Conservation (phyloP, 139 green algal species). For the Nannochloris sp. region DNA sequence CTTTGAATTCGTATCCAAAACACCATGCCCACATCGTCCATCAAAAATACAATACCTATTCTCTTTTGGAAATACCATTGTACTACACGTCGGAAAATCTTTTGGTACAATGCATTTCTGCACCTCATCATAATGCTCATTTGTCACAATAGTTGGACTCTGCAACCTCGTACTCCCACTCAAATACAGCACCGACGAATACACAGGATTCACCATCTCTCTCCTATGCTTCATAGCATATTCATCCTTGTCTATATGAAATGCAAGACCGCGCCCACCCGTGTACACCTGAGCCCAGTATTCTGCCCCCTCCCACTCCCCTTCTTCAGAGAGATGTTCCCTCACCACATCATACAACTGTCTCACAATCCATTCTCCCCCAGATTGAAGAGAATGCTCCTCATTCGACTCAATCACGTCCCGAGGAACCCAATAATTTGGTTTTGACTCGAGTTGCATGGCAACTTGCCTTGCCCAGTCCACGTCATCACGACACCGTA, state of each 20-base stretch:
- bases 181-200: conserved; percentile 52
- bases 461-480: too few relatives aligned
- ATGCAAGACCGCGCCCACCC: conserved; percentile 45
- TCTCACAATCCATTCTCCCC: neutral
- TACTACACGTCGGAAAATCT: conserved; percentile 26
- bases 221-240: conserved; percentile 25
- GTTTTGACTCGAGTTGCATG: neutral
- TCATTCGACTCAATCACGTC: neutral
- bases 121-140: conserved; percentile 40
- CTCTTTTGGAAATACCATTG: conserved; percentile 36
- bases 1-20: conserved; percentile 34
- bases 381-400: neutral
- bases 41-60: conserved; percentile 51
- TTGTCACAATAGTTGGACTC: conserved; percentile 51
- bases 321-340: neutral
- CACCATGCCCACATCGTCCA: conserved; percentile 51
- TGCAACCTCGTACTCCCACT: conserved; percentile 16
- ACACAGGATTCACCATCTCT: conserved; percentile 38
- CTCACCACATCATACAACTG: neutral
- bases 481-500: too few relatives aligned
- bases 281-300: conserved; percentile 60
- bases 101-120: conserved; percentile 1
- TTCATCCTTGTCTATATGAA: conserved; percentile 74
- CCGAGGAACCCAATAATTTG: conserved; percentile 6
- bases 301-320: conserved; percentile 34